These are phyloP conservation scores for Mycena haematopus DNA, from an alignment of 768 basidiomycete species.

Conservation along the genomic window DNA sequence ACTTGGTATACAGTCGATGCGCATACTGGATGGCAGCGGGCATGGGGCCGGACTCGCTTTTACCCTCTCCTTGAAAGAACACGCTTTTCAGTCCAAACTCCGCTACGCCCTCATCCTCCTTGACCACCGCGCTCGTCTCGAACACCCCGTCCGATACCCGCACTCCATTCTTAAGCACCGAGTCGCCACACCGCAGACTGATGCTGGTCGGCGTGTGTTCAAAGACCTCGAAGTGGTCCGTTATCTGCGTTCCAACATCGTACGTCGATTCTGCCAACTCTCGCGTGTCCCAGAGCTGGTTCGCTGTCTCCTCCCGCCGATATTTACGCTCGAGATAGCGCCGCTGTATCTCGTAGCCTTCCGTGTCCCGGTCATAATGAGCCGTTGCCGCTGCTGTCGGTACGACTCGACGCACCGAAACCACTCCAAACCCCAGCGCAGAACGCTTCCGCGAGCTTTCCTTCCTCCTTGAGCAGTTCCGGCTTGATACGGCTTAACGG, in stretches of 20 bases:
- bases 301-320: constrained; percentile 21
- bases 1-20: constrained; percentile 29
- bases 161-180: constrained; percentile 22
- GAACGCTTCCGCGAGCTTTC: constrained; percentile 28
- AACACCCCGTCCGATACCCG: constrained; percentile 29
- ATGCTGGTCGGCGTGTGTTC: constrained; percentile 26
- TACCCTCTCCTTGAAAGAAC: constrained; percentile 27
- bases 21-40: constrained; percentile 15
- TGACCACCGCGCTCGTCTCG: constrained; percentile 29
- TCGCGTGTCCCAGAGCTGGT: constrained; percentile 28
- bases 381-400: neutral
- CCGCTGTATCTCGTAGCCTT: constrained; percentile 30
- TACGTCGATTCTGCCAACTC: constrained; percentile 26
- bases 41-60: constrained; percentile 16
- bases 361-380: neutral
- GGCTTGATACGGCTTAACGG: constrained; percentile 26
- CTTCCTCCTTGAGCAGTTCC: constrained; percentile 26
- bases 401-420: constrained; percentile 19
- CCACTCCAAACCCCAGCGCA: constrained; percentile 29
- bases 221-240: constrained; percentile 32
- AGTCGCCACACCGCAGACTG: constrained; percentile 27
- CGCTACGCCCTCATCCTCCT: constrained; percentile 27
- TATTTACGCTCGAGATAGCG: constrained; percentile 28
- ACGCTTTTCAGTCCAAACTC: constrained; percentile 30
- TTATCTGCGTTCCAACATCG: constrained; percentile 26